A percentile compares a stretch with the other conserved stretches of the same genome.
These are phyloP conservation scores for Effrenium voratum DNA, from an alignment of 73 alveolate genomes.

Conservation along the genomic window DNA sequence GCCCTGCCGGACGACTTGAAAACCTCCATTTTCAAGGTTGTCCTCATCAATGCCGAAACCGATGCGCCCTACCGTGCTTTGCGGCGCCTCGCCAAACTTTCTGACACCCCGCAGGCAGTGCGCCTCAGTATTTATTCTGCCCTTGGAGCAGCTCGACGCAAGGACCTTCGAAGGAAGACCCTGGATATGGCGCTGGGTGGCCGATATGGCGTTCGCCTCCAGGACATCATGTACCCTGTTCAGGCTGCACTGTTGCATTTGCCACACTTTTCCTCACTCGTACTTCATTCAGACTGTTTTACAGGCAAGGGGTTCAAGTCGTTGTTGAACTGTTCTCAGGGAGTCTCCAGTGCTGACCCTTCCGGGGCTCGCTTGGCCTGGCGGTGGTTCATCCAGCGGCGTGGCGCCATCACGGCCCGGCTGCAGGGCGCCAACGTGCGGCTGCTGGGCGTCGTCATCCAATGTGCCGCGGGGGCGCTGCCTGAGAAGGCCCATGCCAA, in stretches of 20 bases:
- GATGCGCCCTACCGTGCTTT: conserved; percentile 59
- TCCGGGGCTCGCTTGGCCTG: conserved; percentile 72
- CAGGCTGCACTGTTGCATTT: background rate
- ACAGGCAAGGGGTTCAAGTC: background rate
- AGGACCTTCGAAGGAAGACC: conserved; percentile 56
- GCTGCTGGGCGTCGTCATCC: conserved; percentile 51
- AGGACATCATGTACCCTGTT: conserved; percentile 76
- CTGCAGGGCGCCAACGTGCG: conserved; percentile 68
- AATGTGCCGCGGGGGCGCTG: conserved; percentile 55
- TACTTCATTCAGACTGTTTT: too few relatives aligned
- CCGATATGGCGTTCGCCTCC: conserved; percentile 74
- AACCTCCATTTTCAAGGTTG: conserved; percentile 50
- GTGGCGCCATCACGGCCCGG: conserved; percentile 40
- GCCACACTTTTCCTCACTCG: background rate
- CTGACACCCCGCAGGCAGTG: conserved; percentile 44
- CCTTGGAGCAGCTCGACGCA: conserved; percentile 51
- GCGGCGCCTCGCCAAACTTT: conserved; percentile 1
- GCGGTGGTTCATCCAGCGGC: conserved; percentile 84
- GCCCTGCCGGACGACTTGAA: conserved; percentile 53
- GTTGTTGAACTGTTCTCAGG: conserved; percentile 5
- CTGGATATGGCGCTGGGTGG: conserved; percentile 80
- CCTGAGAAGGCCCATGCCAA: conserved; percentile 70
- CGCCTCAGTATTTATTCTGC: conserved; percentile 66
- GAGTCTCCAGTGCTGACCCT: conserved; percentile 47
- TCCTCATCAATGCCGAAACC: conserved; percentile 31